Conservation (phyloP, 1,139 yeast species). For the Nakaseomyces kungkrabaensis region DNA sequence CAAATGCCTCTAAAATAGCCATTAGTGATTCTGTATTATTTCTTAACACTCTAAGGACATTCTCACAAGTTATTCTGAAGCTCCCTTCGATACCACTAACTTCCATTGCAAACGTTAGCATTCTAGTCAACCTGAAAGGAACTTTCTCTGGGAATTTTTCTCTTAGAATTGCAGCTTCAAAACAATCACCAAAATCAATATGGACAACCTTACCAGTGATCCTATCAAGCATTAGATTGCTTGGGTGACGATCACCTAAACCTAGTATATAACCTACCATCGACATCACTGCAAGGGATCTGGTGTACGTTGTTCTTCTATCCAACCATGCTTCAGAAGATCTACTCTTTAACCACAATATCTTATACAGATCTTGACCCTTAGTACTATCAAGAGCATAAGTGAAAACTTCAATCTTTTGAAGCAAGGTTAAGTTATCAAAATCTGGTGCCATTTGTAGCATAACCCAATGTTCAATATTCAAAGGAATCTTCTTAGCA, state of each 20-base stretch:
- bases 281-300: conserved; percentile 96
- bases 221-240: conserved; percentile 90
- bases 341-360: conserved; percentile 89
- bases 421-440: conserved; percentile 76
- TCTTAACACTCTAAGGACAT: conserved; percentile 89
- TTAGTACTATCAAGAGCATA: conserved; percentile 92
- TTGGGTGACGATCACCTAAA: conserved; percentile 95
- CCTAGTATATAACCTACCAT: conserved; percentile 97
- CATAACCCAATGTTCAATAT: conserved; percentile 93
- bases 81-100: conserved; percentile 98
- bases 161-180: conserved; percentile 92
- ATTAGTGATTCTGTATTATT: conserved; percentile 91
- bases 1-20: conserved; percentile 98
- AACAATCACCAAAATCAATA: conserved; percentile 98
- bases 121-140: conserved; percentile 94
- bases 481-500: conserved; percentile 75
- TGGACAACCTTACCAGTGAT: conserved; percentile 92
- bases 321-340: conserved; percentile 98
- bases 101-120: conserved; percentile 98
- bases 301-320: conserved; percentile 88
- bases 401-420: conserved; percentile 92
- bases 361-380: conserved; percentile 93
- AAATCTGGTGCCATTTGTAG: conserved; percentile 97
- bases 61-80: conserved; percentile 91
- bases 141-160: conserved; percentile 98